phyloP scores from a whole-genome alignment of 2,329 filamentous ascomycete genomes.

The Xylaria sp. region DNA sequence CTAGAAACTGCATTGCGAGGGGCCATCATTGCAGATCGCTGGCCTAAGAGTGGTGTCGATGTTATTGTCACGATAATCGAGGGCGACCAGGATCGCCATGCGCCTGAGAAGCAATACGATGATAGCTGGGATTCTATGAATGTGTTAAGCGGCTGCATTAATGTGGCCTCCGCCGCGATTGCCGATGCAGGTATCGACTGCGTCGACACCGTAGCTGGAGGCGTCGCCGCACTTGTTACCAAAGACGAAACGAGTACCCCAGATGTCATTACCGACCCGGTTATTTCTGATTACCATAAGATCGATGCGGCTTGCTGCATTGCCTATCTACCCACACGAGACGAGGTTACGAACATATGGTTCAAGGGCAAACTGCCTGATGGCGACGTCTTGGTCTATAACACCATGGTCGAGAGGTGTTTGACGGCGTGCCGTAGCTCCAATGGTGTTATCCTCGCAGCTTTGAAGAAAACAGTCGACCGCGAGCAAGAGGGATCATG shows the following conservation, averaged over 20 bases:
- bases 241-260: slow-evolving; percentile 34
- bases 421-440: slow-evolving; percentile 40
- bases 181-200: slow-evolving; percentile 95
- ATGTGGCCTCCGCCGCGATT: slow-evolving; percentile 85
- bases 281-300: slow-evolving; percentile 70
- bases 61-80: slow-evolving; percentile 90
- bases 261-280: slow-evolving; percentile 69
- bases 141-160: slow-evolving; percentile 85
- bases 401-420: slow-evolving; percentile 38
- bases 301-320: slow-evolving; percentile 83
- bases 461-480: slow-evolving; percentile 35
- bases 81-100: slow-evolving; percentile 72
- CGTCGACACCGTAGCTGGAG: slow-evolving; percentile 82
- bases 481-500: slow-evolving; percentile 26
- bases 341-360: slow-evolving; percentile 94
- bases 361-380: slow-evolving; percentile 64
- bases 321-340: slow-evolving; percentile 76
- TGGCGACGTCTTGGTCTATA: slow-evolving; percentile 38
- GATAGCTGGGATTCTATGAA: slow-evolving; percentile 86
- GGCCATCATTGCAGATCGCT: slow-evolving; percentile 85
- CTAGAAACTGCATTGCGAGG: slow-evolving; percentile 86
- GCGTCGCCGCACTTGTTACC: slow-evolving; percentile 74
- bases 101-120: slow-evolving; percentile 44
- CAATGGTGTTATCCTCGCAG: slow-evolving; percentile 38
- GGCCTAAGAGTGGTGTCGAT: slow-evolving; percentile 98